Percentiles rank a stretch among this genome's conserved stretches.
phyloP scores from a whole-genome alignment of 1,284 basidiomycete genomes.

The Wolfiporia cocos region DNA sequence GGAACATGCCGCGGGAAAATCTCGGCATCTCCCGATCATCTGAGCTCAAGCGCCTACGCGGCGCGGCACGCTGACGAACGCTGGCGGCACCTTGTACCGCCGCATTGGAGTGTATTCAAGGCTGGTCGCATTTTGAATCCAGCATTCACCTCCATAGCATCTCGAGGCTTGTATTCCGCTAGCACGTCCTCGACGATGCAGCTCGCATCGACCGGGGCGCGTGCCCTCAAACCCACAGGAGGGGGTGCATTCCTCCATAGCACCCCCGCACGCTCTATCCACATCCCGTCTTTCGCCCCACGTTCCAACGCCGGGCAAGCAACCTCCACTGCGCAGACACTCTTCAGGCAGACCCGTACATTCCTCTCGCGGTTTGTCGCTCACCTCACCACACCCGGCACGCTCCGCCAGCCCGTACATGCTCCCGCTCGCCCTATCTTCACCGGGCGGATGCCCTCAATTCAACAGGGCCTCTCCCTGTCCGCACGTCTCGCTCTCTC shows the following conservation, averaged over 20 bases:
- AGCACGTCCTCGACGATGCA: conserved; percentile 48
- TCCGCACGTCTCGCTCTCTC: conserved; percentile 39
- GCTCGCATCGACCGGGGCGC: conserved; percentile 47
- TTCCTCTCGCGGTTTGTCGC: conserved; percentile 49
- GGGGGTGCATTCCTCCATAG: conserved; percentile 15
- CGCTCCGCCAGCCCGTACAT: conserved; percentile 30
- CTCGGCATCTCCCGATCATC: too few species aligned
- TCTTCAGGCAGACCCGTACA: conserved; percentile 48
- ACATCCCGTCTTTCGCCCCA: conserved; percentile 33
- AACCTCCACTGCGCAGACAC: conserved; percentile 35
- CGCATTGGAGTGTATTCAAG: too few species aligned
- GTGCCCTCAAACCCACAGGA: conserved; percentile 30
- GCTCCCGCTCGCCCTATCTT: conserved; percentile 33
- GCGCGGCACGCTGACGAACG: neutral
- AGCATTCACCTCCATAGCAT: conserved; percentile 4
- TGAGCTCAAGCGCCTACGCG: too few species aligned
- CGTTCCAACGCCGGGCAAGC: conserved; percentile 22
- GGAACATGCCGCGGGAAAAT: too few species aligned
- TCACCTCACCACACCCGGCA: conserved; percentile 51
- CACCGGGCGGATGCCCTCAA: conserved; percentile 25
- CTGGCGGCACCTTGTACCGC: neutral
- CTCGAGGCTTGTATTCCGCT: neutral
- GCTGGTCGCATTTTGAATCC: too few species aligned
- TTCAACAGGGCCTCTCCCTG: conserved; percentile 36
- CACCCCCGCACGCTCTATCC: conserved; percentile 32